These are phyloP conservation scores for Aureobasidium sp. DNA, from an alignment of 2,329 filamentous ascomycete genomes.

Conservation along the genomic window DNA sequence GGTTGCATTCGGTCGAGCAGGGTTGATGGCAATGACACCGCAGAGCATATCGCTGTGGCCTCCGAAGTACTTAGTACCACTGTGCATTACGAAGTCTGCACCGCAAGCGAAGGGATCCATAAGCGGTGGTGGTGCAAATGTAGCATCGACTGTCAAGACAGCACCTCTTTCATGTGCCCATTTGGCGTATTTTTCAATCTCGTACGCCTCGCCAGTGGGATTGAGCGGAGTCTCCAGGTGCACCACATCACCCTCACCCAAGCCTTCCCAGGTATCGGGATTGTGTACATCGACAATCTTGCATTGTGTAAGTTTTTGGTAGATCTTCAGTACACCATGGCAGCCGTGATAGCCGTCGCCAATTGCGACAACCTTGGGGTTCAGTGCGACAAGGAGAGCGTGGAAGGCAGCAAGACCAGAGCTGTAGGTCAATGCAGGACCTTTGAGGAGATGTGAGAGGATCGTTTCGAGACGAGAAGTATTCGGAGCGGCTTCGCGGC, in stretches of 20 bases:
- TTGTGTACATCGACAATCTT: constrained; percentile 59
- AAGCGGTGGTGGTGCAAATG: constrained; percentile 84
- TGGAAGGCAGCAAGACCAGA: constrained; percentile 87
- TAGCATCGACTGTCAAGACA: constrained; percentile 76
- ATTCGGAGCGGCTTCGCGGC: constrained; percentile 69
- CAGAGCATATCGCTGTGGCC: constrained; percentile 92
- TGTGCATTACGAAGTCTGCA: constrained; percentile 85
- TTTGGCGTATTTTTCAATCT: constrained; percentile 64
- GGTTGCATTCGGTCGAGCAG: constrained; percentile 44
- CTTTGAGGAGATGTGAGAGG: constrained; percentile 64
- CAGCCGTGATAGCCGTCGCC: constrained; percentile 87
- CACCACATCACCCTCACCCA: constrained; percentile 73
- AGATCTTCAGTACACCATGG: constrained; percentile 71
- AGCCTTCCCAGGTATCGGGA: constrained; percentile 41
- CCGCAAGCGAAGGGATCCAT: constrained; percentile 78
- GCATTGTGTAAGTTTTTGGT: constrained; percentile 69
- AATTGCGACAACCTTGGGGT: constrained; percentile 77
- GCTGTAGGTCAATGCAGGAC: constrained; percentile 66
- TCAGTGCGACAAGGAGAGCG: constrained; percentile 73
- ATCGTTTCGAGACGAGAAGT: constrained; percentile 78
- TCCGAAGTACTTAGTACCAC: constrained; percentile 91
- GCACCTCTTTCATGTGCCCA: constrained; percentile 67
- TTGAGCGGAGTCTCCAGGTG: constrained; percentile 94
- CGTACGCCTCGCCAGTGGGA: constrained; percentile 72
- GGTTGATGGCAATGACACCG: constrained; percentile 65